These are phyloP conservation scores for Speleostelium caveatum DNA, from an alignment of 78 protist species.

Conservation along the genomic window DNA sequence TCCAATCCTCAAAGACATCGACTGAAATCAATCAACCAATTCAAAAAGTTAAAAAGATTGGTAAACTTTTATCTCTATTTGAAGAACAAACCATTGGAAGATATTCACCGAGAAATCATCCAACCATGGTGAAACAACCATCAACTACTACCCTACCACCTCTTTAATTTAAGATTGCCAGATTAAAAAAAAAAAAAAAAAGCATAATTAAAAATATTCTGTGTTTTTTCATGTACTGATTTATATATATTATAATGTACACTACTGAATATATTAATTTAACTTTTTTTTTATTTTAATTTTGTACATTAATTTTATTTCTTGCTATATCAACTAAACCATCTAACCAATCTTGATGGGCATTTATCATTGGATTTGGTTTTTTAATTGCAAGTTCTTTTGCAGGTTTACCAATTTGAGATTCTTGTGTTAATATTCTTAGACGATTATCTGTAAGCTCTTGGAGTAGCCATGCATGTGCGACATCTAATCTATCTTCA, in stretches of 20 bases:
- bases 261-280: too few relatives aligned
- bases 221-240: too few relatives aligned
- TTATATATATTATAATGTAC: too few relatives aligned
- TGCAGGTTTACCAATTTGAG: constrained; percentile 1
- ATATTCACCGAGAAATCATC: constrained; percentile 64
- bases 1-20: not conserved
- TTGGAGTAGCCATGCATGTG: not conserved
- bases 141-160: not conserved
- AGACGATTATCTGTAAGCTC: not conserved
- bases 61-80: constrained; percentile 26
- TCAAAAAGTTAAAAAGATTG: constrained; percentile 50
- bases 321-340: not conserved
- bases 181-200: too few relatives aligned
- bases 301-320: too few relatives aligned
- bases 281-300: too few relatives aligned
- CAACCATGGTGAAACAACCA: not conserved
- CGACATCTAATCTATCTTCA: not conserved
- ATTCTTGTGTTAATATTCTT: not conserved
- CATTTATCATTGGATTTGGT: not conserved
- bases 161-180: too few relatives aligned
- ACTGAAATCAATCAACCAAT: not conserved
- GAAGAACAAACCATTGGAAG: constrained; percentile 49
- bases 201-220: too few relatives aligned
- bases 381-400: not conserved
- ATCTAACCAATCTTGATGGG: not conserved